phyloP scores from a whole-genome alignment of 768 basidiomycete genomes.

The Suillus weaverae region DNA sequence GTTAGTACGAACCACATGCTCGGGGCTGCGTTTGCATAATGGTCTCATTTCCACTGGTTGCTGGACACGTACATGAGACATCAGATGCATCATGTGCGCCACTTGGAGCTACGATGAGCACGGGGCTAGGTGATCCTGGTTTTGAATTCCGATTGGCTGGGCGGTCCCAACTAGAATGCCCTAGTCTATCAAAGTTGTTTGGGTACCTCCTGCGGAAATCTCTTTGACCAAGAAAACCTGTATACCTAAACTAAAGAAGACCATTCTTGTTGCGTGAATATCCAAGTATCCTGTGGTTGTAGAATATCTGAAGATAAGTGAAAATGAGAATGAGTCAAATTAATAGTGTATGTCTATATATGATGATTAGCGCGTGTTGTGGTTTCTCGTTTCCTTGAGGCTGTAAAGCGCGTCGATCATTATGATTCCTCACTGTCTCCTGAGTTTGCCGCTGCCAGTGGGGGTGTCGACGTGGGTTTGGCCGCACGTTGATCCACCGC shows the following conservation, averaged over 20 bases:
- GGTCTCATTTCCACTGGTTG: not conserved
- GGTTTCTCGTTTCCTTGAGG: not conserved
- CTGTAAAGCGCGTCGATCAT: constrained; percentile 4
- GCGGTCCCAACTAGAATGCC: not conserved
- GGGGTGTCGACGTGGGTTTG: constrained; percentile 9
- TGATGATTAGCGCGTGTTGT: not conserved
- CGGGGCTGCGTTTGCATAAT: not conserved
- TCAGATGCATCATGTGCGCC: too few relatives aligned
- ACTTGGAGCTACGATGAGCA: not conserved
- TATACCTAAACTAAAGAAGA: constrained; percentile 33
- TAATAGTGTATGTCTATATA: constrained; percentile 9
- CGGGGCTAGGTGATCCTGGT: not conserved
- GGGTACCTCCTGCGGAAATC: not conserved
- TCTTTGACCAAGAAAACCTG: not conserved
- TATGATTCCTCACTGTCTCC: not conserved
- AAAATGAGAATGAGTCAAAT: constrained; percentile 14
- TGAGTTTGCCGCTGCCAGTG: not conserved
- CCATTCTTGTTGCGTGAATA: constrained; percentile 54
- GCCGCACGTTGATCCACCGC: constrained; percentile 7
- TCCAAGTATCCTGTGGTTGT: constrained; percentile 41
- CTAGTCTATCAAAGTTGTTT: not conserved
- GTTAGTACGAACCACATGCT: not conserved
- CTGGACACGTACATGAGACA: not conserved
- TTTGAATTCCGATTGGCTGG: not conserved
- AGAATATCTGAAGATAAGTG: constrained; percentile 1